These are phyloP conservation scores for Suillus brevipes DNA, from an alignment of 768 basidiomycete genomes.

Conservation along the genomic window DNA sequence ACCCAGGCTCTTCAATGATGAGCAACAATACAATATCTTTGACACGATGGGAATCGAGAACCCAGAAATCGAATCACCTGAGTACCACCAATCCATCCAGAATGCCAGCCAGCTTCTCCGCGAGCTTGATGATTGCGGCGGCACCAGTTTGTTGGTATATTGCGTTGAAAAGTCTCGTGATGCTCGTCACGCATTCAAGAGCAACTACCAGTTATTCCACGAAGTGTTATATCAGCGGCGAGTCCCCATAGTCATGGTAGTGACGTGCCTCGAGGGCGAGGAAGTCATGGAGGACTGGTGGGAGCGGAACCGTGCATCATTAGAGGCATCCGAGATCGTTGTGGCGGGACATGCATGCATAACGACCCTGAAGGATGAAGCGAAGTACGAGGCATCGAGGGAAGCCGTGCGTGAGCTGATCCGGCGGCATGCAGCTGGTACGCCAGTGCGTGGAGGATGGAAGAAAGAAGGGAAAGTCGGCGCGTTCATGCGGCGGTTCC, in stretches of 20 bases:
- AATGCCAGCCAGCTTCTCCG: conserved; percentile 30
- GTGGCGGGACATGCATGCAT: conserved; percentile 42
- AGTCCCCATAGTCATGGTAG: conserved; percentile 42
- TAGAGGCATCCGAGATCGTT: conserved; percentile 26
- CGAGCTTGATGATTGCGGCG: conserved; percentile 24
- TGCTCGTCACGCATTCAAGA: conserved; percentile 28
- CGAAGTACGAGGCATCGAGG: conserved; percentile 37
- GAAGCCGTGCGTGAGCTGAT: conserved; percentile 22
- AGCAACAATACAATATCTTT: conserved; percentile 23
- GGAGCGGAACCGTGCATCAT: conserved; percentile 27
- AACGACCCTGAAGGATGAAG: conserved; percentile 34
- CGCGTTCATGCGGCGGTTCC: not conserved
- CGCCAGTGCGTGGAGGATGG: not conserved
- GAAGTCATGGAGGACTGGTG: conserved; percentile 37
- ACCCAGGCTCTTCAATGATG: conserved; percentile 4
- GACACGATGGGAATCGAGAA: conserved; percentile 34
- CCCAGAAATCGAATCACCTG: conserved; percentile 28
- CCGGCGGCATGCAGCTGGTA: not conserved
- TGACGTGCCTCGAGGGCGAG: conserved; percentile 43
- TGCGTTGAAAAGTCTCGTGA: conserved; percentile 37
- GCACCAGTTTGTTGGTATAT: conserved; percentile 38
- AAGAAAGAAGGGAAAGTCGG: not conserved
- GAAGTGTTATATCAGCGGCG: conserved; percentile 39
- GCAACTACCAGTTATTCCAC: conserved; percentile 42
- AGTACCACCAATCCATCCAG: conserved; percentile 29